These are phyloP conservation scores for Pyracantha coccinea DNA, from an alignment of 331 rosid species.

Conservation along the genomic window DNA sequence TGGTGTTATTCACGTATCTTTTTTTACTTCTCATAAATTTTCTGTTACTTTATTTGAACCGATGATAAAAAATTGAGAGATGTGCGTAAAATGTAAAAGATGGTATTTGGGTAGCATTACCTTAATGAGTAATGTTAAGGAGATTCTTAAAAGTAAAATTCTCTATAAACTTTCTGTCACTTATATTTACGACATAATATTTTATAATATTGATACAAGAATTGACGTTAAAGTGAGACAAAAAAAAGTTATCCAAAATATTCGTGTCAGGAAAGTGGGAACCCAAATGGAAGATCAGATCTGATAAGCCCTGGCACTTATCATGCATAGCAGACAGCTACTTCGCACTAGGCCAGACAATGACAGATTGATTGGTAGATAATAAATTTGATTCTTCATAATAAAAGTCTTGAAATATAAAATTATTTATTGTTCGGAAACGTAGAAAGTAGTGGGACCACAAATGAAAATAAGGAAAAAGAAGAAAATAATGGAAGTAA, in stretches of 20 bases:
- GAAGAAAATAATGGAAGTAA: background rate
- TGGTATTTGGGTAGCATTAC: no score
- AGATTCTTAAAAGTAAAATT: no score
- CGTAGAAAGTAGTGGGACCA: background rate
- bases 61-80: no score
- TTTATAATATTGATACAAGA: no score
- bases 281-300: slow-evolving; percentile 3
- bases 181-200: no score
- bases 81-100: no score
- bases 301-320: background rate
- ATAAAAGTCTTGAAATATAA: background rate
- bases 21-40: no score
- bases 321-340: slow-evolving; percentile 20
- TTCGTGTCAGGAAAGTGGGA: slow-evolving; percentile 20
- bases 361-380: slow-evolving; percentile 8
- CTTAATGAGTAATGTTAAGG: no score
- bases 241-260: no score
- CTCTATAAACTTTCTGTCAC: rapidly evolving
- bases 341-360: slow-evolving; percentile 17
- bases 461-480: background rate
- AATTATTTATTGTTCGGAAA: background rate
- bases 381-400: background rate
- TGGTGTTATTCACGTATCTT: no score
- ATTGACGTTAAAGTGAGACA: rapidly evolving
- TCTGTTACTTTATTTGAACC: rapidly evolving